Evolutionary conservation across 257 asterid species (phyloP), one percentile per base, ranked within the genome.

Genomic region (Solanum appendiculatum): DNA sequence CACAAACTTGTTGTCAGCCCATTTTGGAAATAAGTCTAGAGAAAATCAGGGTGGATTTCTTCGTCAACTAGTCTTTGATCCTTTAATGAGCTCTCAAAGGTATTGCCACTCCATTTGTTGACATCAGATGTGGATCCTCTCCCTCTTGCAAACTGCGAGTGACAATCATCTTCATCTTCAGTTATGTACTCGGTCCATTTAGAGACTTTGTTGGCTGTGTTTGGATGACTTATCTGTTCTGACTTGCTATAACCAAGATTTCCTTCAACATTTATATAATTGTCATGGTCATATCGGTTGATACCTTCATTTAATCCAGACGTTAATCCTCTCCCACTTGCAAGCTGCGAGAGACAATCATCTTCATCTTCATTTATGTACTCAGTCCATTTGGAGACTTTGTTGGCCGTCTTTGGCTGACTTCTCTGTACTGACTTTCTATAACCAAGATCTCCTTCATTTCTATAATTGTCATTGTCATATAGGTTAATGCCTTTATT

Each of bases 1-100:
- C 81, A 36, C 18, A 34, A 73, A 36, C 27, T 34, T 72, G 40
- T 51, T 77, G 20, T 74, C 60, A 13, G 78, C 40, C 25, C 29
- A 83, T 54, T 34, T 58, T n/a, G 0, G 20, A 86, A 34, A 64
- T 64, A n/a, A 72, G 42, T 54, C 93, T 93, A 96, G 11, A 92
- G 90, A 88, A 95, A 96, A 91, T 95, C 95, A 21, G 97, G 98
- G 86, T 95, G 97, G 86, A 95, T 88, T 81, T 94, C 97, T 74
- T 96, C 98, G 80, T 93, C 95, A 69, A 93, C 95, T 80, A 95
- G 94, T 90, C 27, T 89, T 81, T 92, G 92, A 87, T 89, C 94
- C 69, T 86, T 89, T 21, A 86, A 29, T 7, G 46, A 39, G 77
- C 83, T 83, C 89, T 91, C 91, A 51, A 91, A 86, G 18, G 87